phyloP scores from a whole-genome alignment of 768 basidiomycete genomes.

The Leccinellum albellum region DNA sequence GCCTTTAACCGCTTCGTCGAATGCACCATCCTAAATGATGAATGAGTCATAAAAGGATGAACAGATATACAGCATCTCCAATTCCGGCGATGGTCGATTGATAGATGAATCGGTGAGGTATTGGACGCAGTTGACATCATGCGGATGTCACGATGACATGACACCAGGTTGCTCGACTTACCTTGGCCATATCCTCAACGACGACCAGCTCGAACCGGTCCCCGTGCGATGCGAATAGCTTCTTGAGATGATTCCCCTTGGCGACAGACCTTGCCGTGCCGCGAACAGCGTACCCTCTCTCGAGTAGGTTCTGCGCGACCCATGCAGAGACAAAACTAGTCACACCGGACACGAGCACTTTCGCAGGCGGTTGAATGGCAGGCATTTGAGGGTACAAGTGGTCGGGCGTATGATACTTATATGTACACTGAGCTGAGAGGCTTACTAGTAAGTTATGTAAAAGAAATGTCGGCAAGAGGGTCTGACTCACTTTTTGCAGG shows the following conservation, averaged over 20 bases:
- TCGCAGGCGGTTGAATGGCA: constrained; percentile 22
- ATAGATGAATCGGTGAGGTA: not conserved
- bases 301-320: constrained; percentile 53
- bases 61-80: too few relatives aligned
- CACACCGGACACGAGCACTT: constrained; percentile 29
- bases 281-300: constrained; percentile 59
- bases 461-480: too few relatives aligned
- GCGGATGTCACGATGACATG: not conserved
- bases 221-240: constrained; percentile 51
- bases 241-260: constrained; percentile 57
- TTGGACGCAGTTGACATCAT: not conserved
- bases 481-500: too few relatives aligned
- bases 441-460: too few relatives aligned
- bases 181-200: constrained; percentile 65
- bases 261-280: constrained; percentile 60
- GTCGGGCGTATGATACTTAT: too few relatives aligned
- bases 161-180: constrained; percentile 20
- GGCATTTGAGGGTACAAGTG: constrained; percentile 18
- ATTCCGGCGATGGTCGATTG: not conserved
- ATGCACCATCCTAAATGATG: constrained; percentile 52
- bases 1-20: constrained; percentile 75
- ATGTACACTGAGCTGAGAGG: too few relatives aligned
- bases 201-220: constrained; percentile 61
- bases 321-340: constrained; percentile 31
- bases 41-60: not conserved